Evolutionary conservation across 192 early-diverging fungal genomes (phyloP), one percentile per base, ranked within the genome.

Genomic region (Linnemannia exigua): DNA sequence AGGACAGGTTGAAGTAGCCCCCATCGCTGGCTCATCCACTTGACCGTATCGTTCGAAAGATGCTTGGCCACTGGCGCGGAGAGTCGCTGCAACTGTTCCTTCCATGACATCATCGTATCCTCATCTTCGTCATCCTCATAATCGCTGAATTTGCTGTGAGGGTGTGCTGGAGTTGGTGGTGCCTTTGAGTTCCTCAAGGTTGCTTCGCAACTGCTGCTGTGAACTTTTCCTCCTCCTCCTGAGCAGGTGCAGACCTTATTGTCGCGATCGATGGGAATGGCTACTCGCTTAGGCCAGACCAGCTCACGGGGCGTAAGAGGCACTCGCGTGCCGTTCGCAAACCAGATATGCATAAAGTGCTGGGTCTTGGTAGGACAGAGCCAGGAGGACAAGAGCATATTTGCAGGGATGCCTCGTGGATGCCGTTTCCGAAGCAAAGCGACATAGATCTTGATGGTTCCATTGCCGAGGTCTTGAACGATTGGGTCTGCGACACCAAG

Each of bases 311-410:
- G 79, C 15, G 63, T 74, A 22, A 47, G 61, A 7, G 41, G 52
- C 15, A 80, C 63, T 0, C 61, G 47, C 1, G 79, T 80, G 20
- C 79, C 79, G 28, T 80, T 74, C 31, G 46, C 58, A 35, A 80
- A 80, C 79, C 79, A 80, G 41, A 80, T 52, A 33, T 80, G 79
- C 20, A 80, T 25, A 68, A 36, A 80, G 31, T 68, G 48, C n/a
- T 16, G n/a, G 0, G 63, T 16, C 20, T 67, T 41, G 11, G 71
- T 58, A 33, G 22, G 15, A 22, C 77, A 69, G 11, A 44, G 19
- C 77, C 77, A 79, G 1, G 22, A 25, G 9, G 58, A 63, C 58
- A 63, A 63, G 12, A 25, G 58, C 11, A 15, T 14, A 25, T 63
- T 12, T 25, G 25, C 58, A 63, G 12, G 28, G 28, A 25, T 25